phyloP scores from a whole-genome alignment of 768 basidiomycete genomes.

The Leccinellum rugosiceps region DNA sequence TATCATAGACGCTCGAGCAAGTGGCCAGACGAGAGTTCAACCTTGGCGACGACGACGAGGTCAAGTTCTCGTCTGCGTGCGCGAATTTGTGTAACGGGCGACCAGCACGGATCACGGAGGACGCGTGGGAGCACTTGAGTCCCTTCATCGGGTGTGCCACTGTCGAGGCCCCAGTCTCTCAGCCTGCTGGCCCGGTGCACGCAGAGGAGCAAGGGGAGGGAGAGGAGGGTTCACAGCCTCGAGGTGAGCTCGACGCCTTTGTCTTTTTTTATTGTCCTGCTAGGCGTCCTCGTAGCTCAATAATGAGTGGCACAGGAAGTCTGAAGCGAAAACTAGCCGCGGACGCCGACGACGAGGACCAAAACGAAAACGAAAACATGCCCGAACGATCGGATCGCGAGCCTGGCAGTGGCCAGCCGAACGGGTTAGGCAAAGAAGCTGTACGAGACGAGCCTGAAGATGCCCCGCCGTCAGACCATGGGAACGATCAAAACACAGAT shows the following conservation, averaged over 20 bases:
- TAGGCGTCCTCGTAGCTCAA: neutral
- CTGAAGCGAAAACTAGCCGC: neutral
- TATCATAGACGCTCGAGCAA: constrained; percentile 16
- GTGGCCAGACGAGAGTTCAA: constrained; percentile 19
- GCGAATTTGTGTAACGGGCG: constrained; percentile 17
- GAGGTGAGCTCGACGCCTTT: constrained; percentile 4
- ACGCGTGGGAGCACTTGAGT: constrained; percentile 16
- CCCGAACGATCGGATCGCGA: neutral
- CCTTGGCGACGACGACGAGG: constrained; percentile 12
- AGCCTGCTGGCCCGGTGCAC: neutral
- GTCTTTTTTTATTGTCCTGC: neutral
- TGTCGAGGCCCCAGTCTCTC: constrained; percentile 2
- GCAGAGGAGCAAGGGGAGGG: neutral
- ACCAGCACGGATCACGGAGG: constrained; percentile 22
- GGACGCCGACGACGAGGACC: neutral
- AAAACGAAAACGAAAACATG: neutral
- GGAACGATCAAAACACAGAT: neutral
- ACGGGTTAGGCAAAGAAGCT: neutral
- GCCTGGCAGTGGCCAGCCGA: neutral
- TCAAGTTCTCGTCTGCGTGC: constrained; percentile 19
- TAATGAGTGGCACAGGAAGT: neutral
- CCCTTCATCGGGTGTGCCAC: constrained; percentile 24
- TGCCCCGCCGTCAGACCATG: constrained; percentile 4
- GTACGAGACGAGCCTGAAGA: neutral
- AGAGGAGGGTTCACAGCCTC: neutral